Evolutionary conservation across 768 basidiomycete species (phyloP).

Genomic region (Kwoniella mangroviensis): DNA sequence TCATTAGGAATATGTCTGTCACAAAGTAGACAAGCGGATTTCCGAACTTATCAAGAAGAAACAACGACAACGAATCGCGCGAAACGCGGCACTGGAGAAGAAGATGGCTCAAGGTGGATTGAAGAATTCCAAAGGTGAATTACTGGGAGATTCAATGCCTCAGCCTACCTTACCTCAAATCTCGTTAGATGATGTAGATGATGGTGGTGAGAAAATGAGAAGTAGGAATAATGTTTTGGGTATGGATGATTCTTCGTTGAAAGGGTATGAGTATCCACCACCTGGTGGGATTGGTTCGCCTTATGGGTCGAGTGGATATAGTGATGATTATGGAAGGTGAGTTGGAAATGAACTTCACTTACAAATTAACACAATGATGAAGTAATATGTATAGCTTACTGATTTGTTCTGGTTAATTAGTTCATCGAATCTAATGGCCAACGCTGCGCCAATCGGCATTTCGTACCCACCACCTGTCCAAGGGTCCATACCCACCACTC

Average conservation of each 20-base stretch:
- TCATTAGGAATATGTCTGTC: constrained; percentile 88
- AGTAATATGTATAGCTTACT: constrained; percentile 2
- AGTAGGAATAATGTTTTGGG: constrained; percentile 5
- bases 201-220: constrained; percentile 4
- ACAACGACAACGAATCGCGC: constrained; percentile 80
- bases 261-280: constrained; percentile 23
- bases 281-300: constrained; percentile 1
- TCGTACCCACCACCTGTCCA: constrained; percentile 45
- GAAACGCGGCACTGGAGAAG: constrained; percentile 78
- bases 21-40: constrained; percentile 99
- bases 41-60: constrained; percentile 89
- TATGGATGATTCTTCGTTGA: constrained; percentile 10
- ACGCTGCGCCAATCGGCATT: constrained; percentile 45
- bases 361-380: neutral
- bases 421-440: constrained; percentile 37
- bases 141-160: constrained; percentile 75
- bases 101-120: constrained; percentile 91
- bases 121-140: constrained; percentile 88
- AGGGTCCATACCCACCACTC: neutral
- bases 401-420: constrained; percentile 17
- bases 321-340: constrained; percentile 33
- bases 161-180: constrained; percentile 95
- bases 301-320: constrained; percentile 28
- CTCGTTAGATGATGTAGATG: constrained; percentile 77
- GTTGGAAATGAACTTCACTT: constrained; percentile 3